Percentiles rank a stretch among this genome's conserved stretches.
These are phyloP conservation scores for Platismatia glauca DNA, from an alignment of 495 filamentous ascomycete genomes.

Conservation along the genomic window DNA sequence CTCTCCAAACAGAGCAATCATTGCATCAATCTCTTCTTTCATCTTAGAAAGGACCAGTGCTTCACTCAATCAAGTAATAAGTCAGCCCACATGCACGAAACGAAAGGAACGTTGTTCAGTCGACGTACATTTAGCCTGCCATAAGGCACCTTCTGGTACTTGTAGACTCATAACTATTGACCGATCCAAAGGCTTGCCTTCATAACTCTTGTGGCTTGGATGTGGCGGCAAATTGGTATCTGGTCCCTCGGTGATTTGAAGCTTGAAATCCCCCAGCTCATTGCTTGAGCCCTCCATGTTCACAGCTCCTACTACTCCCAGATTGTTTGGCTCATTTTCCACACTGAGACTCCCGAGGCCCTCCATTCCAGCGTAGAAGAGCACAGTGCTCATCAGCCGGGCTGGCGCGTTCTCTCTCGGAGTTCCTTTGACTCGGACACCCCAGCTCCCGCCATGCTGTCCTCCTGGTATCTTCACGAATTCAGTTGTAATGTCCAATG, in stretches of 20 bases:
- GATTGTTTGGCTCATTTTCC: conserved; percentile 38
- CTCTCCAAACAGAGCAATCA: conserved; percentile 59
- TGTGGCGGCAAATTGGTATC: conserved; percentile 53
- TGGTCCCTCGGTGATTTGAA: conserved; percentile 65
- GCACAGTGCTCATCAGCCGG: conserved; percentile 62
- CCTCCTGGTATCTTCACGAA: conserved; percentile 93
- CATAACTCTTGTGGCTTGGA: conserved; percentile 52
- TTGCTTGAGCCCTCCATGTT: conserved; percentile 63
- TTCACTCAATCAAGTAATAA: conserved; percentile 22
- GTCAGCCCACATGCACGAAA: conserved; percentile 20
- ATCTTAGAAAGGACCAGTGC: conserved; percentile 64
- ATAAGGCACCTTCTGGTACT: conserved; percentile 60
- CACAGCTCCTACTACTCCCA: conserved; percentile 65
- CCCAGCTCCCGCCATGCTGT: conserved; percentile 84
- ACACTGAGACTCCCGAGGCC: conserved; percentile 61
- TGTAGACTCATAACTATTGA: conserved; percentile 65
- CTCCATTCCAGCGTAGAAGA: conserved; percentile 76
- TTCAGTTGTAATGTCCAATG: conserved; percentile 78
- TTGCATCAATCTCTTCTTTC: conserved; percentile 63
- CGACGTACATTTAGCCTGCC: conserved; percentile 69
- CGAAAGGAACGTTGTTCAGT: not conserved
- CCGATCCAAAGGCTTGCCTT: conserved; percentile 64
- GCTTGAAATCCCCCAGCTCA: conserved; percentile 73
- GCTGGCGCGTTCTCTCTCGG: conserved; percentile 58
- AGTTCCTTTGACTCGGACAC: conserved; percentile 72